Conservation (phyloP, 495 filamentous ascomycete genomes). For the Lentithecium fluviatile region DNA sequence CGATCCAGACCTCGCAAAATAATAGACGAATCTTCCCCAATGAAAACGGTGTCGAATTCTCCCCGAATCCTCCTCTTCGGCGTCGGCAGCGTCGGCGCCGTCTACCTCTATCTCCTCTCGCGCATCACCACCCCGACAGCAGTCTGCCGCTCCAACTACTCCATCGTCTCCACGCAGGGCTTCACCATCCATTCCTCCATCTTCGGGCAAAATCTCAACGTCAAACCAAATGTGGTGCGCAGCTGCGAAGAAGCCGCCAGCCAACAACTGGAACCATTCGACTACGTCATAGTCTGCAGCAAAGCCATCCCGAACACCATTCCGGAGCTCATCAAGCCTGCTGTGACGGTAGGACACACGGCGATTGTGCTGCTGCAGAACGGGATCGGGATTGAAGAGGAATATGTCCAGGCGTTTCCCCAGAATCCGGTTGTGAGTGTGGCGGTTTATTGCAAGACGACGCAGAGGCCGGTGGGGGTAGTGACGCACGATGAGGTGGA, state of each 20-base stretch:
- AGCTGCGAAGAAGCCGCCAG: conserved; percentile 43
- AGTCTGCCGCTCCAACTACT: conserved; percentile 59
- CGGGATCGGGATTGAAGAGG: conserved; percentile 55
- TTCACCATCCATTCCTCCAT: conserved; percentile 52
- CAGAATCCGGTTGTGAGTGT: conserved; percentile 48
- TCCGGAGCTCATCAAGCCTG: conserved; percentile 47
- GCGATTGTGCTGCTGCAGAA: conserved; percentile 57
- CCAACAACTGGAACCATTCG: conserved; percentile 40
- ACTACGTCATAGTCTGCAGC: conserved; percentile 55
- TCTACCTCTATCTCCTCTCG: conserved; percentile 52
- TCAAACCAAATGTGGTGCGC: conserved; percentile 46
- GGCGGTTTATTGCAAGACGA: conserved; percentile 52
- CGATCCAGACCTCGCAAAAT: too few species aligned
- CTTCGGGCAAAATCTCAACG: conserved; percentile 46
- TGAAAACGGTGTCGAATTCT: too few species aligned
- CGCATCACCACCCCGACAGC: conserved; percentile 49
- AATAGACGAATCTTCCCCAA: too few species aligned
- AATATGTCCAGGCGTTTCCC: conserved; percentile 48
- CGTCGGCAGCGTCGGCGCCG: conserved; percentile 53
- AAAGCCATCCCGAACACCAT: conserved; percentile 42
- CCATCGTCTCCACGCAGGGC: conserved; percentile 47
- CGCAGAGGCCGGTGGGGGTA: conserved; percentile 42
- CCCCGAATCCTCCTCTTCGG: conserved; percentile 52
- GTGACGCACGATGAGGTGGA: conserved; percentile 42
- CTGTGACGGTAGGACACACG: conserved; percentile 44